Percentiles rank a stretch among this genome's conserved stretches.
Conservation (phyloP, 345 rosid species). For the Gossypium rotundifolium region DNA sequence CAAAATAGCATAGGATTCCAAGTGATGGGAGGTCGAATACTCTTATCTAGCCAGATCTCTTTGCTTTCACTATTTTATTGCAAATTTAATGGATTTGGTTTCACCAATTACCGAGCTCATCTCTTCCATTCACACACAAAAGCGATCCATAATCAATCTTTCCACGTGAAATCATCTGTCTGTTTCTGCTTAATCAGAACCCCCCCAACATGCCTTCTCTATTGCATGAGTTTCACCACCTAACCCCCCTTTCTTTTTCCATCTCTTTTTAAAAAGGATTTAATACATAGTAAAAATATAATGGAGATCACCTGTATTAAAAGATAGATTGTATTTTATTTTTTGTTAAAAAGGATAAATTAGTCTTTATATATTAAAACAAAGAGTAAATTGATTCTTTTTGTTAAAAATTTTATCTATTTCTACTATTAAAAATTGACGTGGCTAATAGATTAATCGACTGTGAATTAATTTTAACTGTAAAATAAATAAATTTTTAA, state of each 20-base stretch:
- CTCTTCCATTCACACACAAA: not conserved
- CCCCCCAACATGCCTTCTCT: not conserved
- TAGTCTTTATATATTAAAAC: no score
- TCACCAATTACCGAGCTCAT: conserved; percentile 3
- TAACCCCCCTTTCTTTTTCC: not conserved
- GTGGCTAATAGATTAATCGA: no score
- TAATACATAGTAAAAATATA: no score
- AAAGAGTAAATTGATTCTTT: no score
- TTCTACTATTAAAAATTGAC: no score
- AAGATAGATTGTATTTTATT: accelerated
- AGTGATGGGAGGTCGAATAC: not conserved
- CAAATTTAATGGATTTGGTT: conserved; percentile 8
- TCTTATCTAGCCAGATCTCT: conserved; percentile 8
- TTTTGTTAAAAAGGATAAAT: no score
- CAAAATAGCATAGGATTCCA: conserved; percentile 8
- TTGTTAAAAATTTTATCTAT: no score
- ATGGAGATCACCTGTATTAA: accelerated
- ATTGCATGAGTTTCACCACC: conserved; percentile 7
- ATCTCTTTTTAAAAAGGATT: not conserved
- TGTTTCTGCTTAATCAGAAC: not conserved
- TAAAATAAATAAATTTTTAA: no score
- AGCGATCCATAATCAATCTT: not conserved
- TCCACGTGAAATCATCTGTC: conserved; percentile 15
- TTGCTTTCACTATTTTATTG: not conserved
- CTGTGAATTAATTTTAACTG: no score